phyloP scores from a whole-genome alignment of 768 basidiomycete genomes.

The Phallus indusiatus region DNA sequence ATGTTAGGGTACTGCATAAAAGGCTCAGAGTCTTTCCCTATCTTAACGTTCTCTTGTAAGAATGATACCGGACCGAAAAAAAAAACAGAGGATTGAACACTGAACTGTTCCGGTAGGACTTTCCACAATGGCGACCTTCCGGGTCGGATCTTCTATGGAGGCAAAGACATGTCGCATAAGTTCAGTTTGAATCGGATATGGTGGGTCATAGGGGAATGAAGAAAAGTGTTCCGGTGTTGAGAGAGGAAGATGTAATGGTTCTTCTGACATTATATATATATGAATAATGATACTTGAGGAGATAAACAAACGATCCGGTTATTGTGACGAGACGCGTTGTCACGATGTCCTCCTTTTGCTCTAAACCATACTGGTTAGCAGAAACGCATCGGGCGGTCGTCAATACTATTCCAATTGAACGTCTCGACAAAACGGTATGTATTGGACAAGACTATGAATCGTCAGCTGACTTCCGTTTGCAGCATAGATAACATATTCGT shows the following conservation, averaged over 20 bases:
- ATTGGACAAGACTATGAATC: no score
- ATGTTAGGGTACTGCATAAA: conserved; percentile 65
- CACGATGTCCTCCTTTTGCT: not conserved
- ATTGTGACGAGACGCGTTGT: not conserved
- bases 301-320: no score
- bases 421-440: no score
- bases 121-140: conserved; percentile 73
- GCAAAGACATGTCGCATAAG: conserved; percentile 85
- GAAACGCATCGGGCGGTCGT: no score
- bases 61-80: no score
- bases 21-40: conserved; percentile 85
- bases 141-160: conserved; percentile 54
- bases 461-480: no score
- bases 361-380: no score
- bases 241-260: conserved; percentile 25
- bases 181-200: conserved; percentile 76
- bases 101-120: conserved; percentile 83
- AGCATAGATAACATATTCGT: no score
- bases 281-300: not conserved
- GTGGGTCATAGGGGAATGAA: conserved; percentile 75
- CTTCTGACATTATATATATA: not conserved
- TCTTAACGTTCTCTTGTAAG: not conserved
- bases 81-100: not conserved
- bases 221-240: conserved; percentile 60
- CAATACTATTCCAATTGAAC: no score